Percentiles rank a stretch among this genome's conserved stretches.
Conservation (phyloP, 345 rosid genomes). For the Iberis pinnata region DNA sequence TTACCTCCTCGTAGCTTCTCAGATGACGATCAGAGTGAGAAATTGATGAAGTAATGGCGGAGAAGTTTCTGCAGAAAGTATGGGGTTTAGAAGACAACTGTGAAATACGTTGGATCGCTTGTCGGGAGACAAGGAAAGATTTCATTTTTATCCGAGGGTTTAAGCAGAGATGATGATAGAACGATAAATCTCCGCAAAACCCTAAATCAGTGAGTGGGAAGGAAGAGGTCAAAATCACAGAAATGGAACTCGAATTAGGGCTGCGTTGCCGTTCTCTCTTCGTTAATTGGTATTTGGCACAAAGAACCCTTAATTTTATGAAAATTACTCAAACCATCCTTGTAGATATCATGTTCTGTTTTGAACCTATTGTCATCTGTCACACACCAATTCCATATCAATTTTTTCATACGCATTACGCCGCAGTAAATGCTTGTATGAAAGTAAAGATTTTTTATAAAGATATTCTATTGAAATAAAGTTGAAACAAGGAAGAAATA, state of each 20-base stretch:
- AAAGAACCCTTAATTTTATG: conserved; percentile 1
- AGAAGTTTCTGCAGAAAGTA: conserved; percentile 20
- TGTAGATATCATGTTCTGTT: background rate
- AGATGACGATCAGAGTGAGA: conserved; percentile 12
- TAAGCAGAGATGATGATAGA: conserved; percentile 1
- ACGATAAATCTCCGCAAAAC: conserved; percentile 18
- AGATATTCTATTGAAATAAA: no score
- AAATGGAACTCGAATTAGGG: conserved; percentile 26
- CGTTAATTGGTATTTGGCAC: background rate
- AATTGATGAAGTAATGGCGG: conserved; percentile 24
- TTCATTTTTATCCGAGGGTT: conserved; percentile 26
- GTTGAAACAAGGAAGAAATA: no score
- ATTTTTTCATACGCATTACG: no score
- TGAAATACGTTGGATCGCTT: conserved; percentile 32
- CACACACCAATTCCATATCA: no score
- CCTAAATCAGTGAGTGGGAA: conserved; percentile 4
- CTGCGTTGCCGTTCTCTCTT: no score
- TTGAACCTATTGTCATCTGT: background rate
- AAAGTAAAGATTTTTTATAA: no score
- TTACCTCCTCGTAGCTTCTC: conserved; percentile 15
- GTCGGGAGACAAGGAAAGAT: conserved; percentile 33
- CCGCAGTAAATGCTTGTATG: no score
- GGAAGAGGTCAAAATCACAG: conserved; percentile 16
- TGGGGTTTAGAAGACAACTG: conserved; percentile 24
- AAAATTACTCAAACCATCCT: background rate